phyloP scores from a whole-genome alignment of 1,139 yeast species.

The Nakaseomyces nivariensis region DNA sequence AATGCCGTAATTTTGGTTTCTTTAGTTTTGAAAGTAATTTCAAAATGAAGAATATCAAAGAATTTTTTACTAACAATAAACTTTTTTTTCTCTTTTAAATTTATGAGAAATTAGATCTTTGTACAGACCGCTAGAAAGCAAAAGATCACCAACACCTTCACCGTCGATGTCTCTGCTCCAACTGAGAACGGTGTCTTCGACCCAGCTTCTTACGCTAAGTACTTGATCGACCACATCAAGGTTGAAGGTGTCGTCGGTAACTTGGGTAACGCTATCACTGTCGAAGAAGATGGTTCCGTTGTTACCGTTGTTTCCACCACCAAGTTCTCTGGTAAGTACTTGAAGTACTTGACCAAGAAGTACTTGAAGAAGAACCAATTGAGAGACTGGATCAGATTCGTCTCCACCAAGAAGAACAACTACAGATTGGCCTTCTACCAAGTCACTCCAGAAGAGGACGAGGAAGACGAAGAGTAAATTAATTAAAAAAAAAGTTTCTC shows the following conservation, averaged over 20 bases:
- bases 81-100: background rate
- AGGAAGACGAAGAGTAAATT: conserved; percentile 51
- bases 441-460: conserved; percentile 95
- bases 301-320: conserved; percentile 83
- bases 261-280: conserved; percentile 91
- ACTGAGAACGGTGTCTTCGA: conserved; percentile 96
- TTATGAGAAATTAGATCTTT: background rate
- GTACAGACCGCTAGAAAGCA: conserved; percentile 67
- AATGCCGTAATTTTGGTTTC: conserved; percentile 6
- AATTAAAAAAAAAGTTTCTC: conserved; percentile 6
- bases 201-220: conserved; percentile 96
- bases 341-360: conserved; percentile 98
- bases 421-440: conserved; percentile 99
- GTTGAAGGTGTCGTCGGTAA: conserved; percentile 93
- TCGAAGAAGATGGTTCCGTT: conserved; percentile 70
- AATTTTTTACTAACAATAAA: conserved; percentile 13
- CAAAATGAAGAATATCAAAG: too few relatives aligned
- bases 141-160: conserved; percentile 77
- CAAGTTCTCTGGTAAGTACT: conserved; percentile 99
- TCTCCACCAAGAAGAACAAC: conserved; percentile 89
- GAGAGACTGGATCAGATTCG: conserved; percentile 99
- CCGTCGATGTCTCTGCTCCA: conserved; percentile 96
- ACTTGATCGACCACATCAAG: conserved; percentile 98
- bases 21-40: background rate
- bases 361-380: conserved; percentile 99